Base-by-base conservation (phyloP, 495 filamentous ascomycete genomes). In the Penicillium alfredii region DNA sequence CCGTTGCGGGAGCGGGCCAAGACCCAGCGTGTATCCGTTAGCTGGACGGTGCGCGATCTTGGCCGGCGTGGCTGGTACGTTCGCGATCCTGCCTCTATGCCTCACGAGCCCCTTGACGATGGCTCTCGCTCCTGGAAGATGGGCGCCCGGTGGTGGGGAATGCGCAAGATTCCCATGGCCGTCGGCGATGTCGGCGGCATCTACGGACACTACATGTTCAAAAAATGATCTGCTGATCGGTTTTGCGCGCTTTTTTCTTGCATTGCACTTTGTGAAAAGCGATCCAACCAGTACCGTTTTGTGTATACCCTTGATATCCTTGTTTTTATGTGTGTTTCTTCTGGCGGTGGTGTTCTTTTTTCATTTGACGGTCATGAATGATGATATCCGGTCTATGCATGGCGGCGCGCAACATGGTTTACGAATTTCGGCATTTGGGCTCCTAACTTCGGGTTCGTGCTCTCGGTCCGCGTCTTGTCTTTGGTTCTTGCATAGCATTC, bases 161-260 rank as follows among this genome's bases (percentile, higher is more conserved):
- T 86, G 77, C 74, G 83, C 27, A 94, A 94, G 71, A 71, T 88
- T 18, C 86, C 86, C 8, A 80, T 92, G 34, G 84, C 82, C 8
- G 60, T 70, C 23, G 78, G 80, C 5, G 84, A 89, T 47, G 84
- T 92, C 2, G 84, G 83, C 8, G 87, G 87, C 14, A 79, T 94
- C 63, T 93, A 93, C 56, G 86, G 85, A 28, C 80, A 79, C 43
- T 92, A 85, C 58, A 89, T 88, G 79, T 93, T 89, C 55, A 79
- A 79, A 53, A 70, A 72, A 49, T 79, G 59, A 78, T 49, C 29
- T 20, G 28, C 26, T 51, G 31, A 42, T 45, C 45, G 47, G 46
- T 42, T 46, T 30, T 38, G 26, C 49, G 38, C 38, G 49, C 36
- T 29, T 36, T 28, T 35, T 25, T 40, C 16, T 26, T 44, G 28